Conservation (phyloP, 371 early-diverging fungal genomes). For the Circinella umbellata region DNA sequence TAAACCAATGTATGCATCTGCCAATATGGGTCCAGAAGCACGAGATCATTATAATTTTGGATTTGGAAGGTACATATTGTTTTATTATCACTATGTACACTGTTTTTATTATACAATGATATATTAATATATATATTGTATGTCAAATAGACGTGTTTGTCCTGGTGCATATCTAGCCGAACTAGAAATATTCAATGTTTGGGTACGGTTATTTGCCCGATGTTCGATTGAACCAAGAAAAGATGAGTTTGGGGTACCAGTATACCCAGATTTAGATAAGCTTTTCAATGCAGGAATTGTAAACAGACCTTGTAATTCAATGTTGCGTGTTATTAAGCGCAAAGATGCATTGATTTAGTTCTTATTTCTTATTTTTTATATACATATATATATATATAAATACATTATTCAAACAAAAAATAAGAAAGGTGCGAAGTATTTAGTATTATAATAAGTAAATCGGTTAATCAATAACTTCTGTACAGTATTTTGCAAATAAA, state of each 20-base stretch:
- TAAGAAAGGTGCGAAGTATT: too few relatives aligned
- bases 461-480: too few relatives aligned
- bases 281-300: background rate
- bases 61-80: constrained; percentile 17
- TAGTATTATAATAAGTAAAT: too few relatives aligned
- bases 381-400: background rate
- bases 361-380: background rate
- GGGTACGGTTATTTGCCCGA: constrained; percentile 1
- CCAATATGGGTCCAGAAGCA: constrained; percentile 6
- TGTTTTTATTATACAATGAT: too few relatives aligned
- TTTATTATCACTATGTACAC: too few relatives aligned
- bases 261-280: constrained; percentile 5
- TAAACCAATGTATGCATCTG: constrained; percentile 7
- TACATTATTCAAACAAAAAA: too few relatives aligned
- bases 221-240: constrained; percentile 11
- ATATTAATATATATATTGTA: too few relatives aligned
- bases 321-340: background rate
- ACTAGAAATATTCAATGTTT: constrained; percentile 8
- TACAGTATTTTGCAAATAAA: too few relatives aligned
- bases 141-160: background rate
- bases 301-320: background rate
- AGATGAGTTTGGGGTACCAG: constrained; percentile 1
- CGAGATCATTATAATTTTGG: constrained; percentile 19
- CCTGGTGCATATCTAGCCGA: constrained; percentile 5
- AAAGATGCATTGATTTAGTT: background rate